These are phyloP conservation scores for Colletotrichum sp. DNA, from an alignment of 2,329 filamentous ascomycete genomes.

Conservation along the genomic window DNA sequence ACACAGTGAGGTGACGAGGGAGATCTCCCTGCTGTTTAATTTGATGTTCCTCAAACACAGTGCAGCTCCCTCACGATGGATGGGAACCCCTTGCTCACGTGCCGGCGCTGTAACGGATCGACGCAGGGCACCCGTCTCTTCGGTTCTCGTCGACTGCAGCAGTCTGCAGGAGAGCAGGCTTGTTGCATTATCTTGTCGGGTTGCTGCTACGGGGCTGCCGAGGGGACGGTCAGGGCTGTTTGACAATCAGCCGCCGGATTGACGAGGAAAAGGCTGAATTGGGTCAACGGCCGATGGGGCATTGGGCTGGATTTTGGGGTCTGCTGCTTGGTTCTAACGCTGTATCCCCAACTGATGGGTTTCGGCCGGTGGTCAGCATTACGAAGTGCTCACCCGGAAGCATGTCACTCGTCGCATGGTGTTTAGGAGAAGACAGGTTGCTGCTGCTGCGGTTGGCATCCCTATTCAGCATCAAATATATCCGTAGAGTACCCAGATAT, in stretches of 20 bases:
- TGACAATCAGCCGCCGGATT: not conserved
- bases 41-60: not conserved
- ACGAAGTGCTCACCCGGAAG: not conserved
- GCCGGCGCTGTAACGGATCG: slow-evolving; percentile 17
- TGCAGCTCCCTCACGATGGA: not conserved
- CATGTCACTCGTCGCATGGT: not conserved
- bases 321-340: too few relatives aligned
- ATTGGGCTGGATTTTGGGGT: not conserved
- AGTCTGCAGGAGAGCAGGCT: not conserved
- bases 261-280: not conserved
- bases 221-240: not conserved
- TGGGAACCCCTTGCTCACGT: slow-evolving; percentile 6
- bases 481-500: too few relatives aligned
- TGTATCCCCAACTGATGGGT: not conserved
- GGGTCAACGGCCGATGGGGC: not conserved
- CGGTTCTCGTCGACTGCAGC: not conserved
- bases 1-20: not conserved
- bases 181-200: not conserved
- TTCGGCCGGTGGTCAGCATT: not conserved
- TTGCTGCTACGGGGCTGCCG: not conserved
- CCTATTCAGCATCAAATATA: not conserved
- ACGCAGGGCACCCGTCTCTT: slow-evolving; percentile 12
- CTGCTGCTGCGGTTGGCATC: not conserved
- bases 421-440: not conserved
- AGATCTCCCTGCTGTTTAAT: not conserved